Evolutionary conservation across 2,329 filamentous ascomycete species (phyloP), one percentile per base, ranked within the genome.

Genomic region (Colletotrichum cuscutae): DNA sequence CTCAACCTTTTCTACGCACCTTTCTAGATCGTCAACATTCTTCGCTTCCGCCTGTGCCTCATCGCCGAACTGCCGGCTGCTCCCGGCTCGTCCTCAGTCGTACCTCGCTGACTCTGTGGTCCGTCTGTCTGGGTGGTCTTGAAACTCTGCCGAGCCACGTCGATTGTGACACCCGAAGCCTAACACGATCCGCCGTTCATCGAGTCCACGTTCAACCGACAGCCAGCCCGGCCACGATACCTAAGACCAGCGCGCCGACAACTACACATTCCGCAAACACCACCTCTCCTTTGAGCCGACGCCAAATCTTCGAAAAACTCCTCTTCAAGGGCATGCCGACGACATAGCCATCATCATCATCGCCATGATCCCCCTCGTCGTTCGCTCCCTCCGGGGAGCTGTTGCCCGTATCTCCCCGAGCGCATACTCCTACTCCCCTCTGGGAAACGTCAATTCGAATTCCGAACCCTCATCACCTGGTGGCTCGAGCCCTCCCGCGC

Each of bases 361-460:
- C 30, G n/a, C 8, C 22, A 75, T 75, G 74, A 74, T 75, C 52
- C 63, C 74, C 8, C 32, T 75, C 2, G 68, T 65, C 32, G 54
- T 74, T 60, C 74, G 74, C 62, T 75, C 74, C 56, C 54, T 75
- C 19, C 68, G 74, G 6, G 74, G 74, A 22, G 72, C 72, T 65
- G 58, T 74, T 52, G 69, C 61, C 24, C 74, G 72, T 12, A 30
- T 74, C 22, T 75, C 74, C 24, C 53, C 72, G 5, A 54, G 30
- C 52, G 66, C 72, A 13, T 42, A 69, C 30, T 26, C 56, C 28
- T 74, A 74, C 58, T 52, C 65, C 12, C 68, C 35, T 5, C 60
- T 72, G 12, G n/a, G 72, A 6, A 64, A 37, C 13, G 37, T 49
- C 26, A 72, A 57, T 22, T 32, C 52, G 19, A 60, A 35, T 61